A percentile compares a stretch with the other conserved stretches of the same genome.
Evolutionary conservation across 495 filamentous ascomycete genomes (phyloP).

Genomic region (Aspergillus sclerotiicarbonarius): DNA sequence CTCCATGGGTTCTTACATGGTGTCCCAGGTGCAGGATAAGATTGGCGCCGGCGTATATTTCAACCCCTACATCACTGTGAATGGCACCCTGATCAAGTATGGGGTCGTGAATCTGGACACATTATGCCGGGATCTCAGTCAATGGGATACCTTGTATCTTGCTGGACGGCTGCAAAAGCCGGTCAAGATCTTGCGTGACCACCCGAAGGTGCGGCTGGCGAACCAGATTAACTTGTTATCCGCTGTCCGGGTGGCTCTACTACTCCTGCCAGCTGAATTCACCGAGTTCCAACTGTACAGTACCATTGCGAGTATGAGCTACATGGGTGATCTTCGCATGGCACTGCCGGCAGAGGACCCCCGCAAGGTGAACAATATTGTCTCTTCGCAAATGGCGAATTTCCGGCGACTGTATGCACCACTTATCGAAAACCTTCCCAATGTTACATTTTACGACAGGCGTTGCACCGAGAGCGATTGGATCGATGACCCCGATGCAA

Average conservation of each 20-base stretch:
- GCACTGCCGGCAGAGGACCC: slow-evolving; percentile 80
- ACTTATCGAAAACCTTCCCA: slow-evolving; percentile 84
- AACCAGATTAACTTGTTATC: slow-evolving; percentile 95
- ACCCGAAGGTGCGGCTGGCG: slow-evolving; percentile 83
- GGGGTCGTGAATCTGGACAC: slow-evolving; percentile 92
- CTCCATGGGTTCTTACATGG: slow-evolving; percentile 77
- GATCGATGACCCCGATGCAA: slow-evolving; percentile 60
- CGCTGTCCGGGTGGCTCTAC: slow-evolving; percentile 81
- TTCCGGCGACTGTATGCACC: slow-evolving; percentile 89
- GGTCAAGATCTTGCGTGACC: slow-evolving; percentile 94
- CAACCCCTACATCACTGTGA: slow-evolving; percentile 93
- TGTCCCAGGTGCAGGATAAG: slow-evolving; percentile 80
- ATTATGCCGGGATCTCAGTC: slow-evolving; percentile 75
- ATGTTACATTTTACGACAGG: slow-evolving; percentile 74
- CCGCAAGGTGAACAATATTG: slow-evolving; percentile 91
- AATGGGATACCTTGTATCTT: slow-evolving; percentile 91
- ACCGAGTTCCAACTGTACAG: slow-evolving; percentile 85
- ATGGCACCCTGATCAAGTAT: slow-evolving; percentile 95
- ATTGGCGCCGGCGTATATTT: slow-evolving; percentile 96
- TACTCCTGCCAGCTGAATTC: slow-evolving; percentile 79
- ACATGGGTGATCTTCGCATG: slow-evolving; percentile 95
- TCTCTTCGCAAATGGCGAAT: slow-evolving; percentile 82
- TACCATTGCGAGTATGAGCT: slow-evolving; percentile 87
- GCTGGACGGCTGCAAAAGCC: slow-evolving; percentile 95
- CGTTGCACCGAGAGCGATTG: slow-evolving; percentile 60